Conservation (phyloP, 1,139 yeast species). For the Taiozyma sp. region DNA sequence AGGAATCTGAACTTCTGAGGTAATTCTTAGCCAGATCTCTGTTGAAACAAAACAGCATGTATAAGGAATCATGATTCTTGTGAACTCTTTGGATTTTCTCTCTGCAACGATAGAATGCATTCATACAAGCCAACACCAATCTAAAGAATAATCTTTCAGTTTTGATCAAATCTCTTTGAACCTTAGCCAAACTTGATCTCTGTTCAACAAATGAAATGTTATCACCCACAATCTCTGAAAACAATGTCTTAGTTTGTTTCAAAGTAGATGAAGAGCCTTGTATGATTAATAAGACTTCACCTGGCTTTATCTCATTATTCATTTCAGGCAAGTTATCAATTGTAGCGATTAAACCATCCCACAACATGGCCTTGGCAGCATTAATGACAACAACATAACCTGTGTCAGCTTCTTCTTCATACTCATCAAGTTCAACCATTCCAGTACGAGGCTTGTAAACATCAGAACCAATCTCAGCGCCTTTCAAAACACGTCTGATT, state of each 20-base stretch:
- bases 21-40: conserved; percentile 81
- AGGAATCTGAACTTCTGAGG: conserved; percentile 57
- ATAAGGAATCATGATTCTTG: conserved; percentile 72
- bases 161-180: conserved; percentile 69
- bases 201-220: conserved; percentile 51
- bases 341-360: conserved; percentile 82
- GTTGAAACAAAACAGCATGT: conserved; percentile 73
- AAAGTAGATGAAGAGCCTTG: conserved; percentile 54
- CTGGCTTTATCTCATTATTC: conserved; percentile 48
- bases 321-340: conserved; percentile 39
- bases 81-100: conserved; percentile 40
- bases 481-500: conserved; percentile 30
- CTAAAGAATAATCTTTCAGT: conserved; percentile 66
- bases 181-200: conserved; percentile 67
- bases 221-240: conserved; percentile 51
- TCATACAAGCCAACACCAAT: conserved; percentile 64
- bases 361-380: conserved; percentile 80
- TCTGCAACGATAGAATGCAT: conserved; percentile 55
- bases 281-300: conserved; percentile 67
- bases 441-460: conserved; percentile 18
- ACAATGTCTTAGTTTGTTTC: conserved; percentile 37
- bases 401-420: conserved; percentile 33
- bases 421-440: conserved; percentile 17
- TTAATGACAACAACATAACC: conserved; percentile 73
- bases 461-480: conserved; percentile 34